Evolutionary conservation across 2,329 filamentous ascomycete genomes (phyloP).

Genomic region (Ophiocordyceps sinensis): DNA sequence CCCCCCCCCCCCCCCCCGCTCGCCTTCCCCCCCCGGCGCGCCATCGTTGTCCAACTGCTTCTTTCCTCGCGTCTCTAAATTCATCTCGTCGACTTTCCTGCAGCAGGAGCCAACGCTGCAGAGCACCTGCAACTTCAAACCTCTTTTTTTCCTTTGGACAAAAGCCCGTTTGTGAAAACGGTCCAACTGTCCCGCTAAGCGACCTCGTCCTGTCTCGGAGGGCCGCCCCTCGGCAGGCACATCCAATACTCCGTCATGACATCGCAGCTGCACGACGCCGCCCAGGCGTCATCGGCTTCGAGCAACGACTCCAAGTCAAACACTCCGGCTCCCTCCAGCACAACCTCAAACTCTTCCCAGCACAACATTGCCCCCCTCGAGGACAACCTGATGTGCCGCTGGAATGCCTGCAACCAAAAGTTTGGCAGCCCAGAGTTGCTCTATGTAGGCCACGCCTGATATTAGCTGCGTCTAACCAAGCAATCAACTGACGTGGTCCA

Average conservation of each 20-base stretch:
- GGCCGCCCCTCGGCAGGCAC: no score
- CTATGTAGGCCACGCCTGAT: conserved; percentile 31
- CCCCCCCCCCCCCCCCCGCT: no score
- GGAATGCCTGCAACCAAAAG: conserved; percentile 44
- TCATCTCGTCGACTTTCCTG: no score
- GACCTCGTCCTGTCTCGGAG: no score
- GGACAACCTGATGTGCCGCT: conserved; percentile 46
- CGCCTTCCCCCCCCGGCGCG: no score
- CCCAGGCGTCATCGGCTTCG: conserved; percentile 7
- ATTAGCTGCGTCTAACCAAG: no score
- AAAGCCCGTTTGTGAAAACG: no score
- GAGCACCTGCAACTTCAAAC: no score
- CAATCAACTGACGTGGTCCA: conserved; percentile 19
- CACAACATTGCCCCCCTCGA: conserved; percentile 21
- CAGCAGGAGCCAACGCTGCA: no score
- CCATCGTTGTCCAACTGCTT: no score
- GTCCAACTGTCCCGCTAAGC: no score
- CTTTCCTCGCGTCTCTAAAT: not conserved
- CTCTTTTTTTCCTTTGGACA: no score
- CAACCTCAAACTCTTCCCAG: conserved; percentile 32
- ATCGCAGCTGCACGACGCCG: conserved; percentile 14
- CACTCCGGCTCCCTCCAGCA: conserved; percentile 36
- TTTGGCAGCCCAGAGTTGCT: conserved; percentile 43
- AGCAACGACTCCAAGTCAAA: conserved; percentile 32
- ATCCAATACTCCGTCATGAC: conserved; percentile 12